Conservation (phyloP, 73 alveolate genomes). For the Paramecium sexaurelia region DNA sequence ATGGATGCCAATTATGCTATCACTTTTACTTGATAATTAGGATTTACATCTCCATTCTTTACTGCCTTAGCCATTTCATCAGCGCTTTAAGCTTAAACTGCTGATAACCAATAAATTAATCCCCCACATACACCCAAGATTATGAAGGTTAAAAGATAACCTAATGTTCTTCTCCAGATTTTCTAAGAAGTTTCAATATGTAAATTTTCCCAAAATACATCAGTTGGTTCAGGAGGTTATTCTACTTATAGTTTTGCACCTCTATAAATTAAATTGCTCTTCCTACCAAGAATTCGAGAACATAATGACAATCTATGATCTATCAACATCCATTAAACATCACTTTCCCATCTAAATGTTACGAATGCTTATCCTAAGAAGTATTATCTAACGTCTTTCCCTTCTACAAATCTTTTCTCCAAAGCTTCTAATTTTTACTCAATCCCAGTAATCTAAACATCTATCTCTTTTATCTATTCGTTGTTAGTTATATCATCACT, state of each 20-base stretch:
- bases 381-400: slow-evolving; percentile 4
- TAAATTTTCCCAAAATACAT: slow-evolving; percentile 85
- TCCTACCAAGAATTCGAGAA: neutral
- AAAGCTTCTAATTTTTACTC: slow-evolving; percentile 42
- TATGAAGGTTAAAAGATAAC: slow-evolving; percentile 55
- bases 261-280: slow-evolving; percentile 44
- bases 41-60: neutral
- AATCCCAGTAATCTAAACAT: neutral
- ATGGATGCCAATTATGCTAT: slow-evolving; percentile 69
- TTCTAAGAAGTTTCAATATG: slow-evolving; percentile 55
- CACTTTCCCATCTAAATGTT: slow-evolving; percentile 56
- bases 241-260: slow-evolving; percentile 51
- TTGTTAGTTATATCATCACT: neutral
- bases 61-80: slow-evolving; percentile 62
- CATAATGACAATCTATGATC: neutral
- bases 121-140: slow-evolving; percentile 70
- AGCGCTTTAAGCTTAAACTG: slow-evolving; percentile 48
- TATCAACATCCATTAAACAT: slow-evolving; percentile 36
- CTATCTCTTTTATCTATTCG: neutral
- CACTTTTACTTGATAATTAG: slow-evolving; percentile 58
- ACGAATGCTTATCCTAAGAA: slow-evolving; percentile 70
- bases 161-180: slow-evolving; percentile 39
- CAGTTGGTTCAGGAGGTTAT: slow-evolving; percentile 88
- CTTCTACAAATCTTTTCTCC: slow-evolving; percentile 27
- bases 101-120: slow-evolving; percentile 63